A percentile compares a stretch with the other conserved stretches of the same genome.
Conservation (phyloP, 2,329 filamentous ascomycete species). For the Microsporum canis region DNA sequence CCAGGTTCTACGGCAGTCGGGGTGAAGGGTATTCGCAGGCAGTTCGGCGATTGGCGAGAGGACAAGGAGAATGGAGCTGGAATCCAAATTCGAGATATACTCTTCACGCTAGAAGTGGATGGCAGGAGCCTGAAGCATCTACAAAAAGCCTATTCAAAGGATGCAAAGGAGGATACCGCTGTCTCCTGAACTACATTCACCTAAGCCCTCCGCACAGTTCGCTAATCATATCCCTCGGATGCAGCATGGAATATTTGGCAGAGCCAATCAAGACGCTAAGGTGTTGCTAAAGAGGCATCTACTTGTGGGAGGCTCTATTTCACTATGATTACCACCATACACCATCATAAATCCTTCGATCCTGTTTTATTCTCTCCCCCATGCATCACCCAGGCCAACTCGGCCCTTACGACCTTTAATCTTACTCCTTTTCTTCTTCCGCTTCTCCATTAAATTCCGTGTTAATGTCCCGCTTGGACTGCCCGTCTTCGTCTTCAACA, state of each 20-base stretch:
- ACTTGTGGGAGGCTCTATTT: neutral
- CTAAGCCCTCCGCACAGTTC: neutral
- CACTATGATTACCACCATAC: neutral
- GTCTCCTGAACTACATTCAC: slow-evolving; percentile 5
- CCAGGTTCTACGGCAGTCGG: slow-evolving; percentile 22
- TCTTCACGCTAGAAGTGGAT: slow-evolving; percentile 68
- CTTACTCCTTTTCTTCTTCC: neutral
- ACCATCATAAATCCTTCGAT: neutral
- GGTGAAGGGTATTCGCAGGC: slow-evolving; percentile 33
- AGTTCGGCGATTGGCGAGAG: slow-evolving; percentile 66
- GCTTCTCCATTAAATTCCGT: neutral
- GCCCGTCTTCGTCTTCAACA: neutral
- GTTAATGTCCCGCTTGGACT: neutral
- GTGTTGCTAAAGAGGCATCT: neutral
- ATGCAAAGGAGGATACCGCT: slow-evolving; percentile 28
- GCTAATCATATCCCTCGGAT: neutral
- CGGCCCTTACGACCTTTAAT: neutral
- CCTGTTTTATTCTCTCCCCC: neutral
- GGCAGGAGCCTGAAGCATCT: slow-evolving; percentile 41
- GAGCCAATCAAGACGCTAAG: neutral
- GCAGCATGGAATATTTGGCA: neutral
- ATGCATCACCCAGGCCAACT: neutral
- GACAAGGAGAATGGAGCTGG: slow-evolving; percentile 59
- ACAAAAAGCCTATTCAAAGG: slow-evolving; percentile 34
- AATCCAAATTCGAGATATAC: slow-evolving; percentile 75